A percentile compares a stretch with the other conserved stretches of the same genome.
These are phyloP conservation scores for Chalciporus sphaerocephalus DNA, from an alignment of 768 basidiomycete genomes.

Conservation along the genomic window DNA sequence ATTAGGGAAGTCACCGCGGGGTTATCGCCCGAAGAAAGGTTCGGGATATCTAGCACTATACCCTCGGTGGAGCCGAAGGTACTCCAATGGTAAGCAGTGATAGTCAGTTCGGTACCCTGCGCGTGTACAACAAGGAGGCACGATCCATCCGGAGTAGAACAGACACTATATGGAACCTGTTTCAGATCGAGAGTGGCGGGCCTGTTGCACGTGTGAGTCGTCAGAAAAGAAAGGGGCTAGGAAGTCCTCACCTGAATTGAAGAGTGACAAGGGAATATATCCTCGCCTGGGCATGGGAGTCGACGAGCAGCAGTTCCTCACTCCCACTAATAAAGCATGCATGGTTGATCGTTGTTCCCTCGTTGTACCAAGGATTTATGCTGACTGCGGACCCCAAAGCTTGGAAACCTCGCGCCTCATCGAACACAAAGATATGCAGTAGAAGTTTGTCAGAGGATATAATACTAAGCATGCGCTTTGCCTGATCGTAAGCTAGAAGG, in stretches of 20 bases:
- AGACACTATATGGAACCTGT: slow-evolving; percentile 26
- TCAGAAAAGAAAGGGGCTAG: neutral
- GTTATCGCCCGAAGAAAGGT: slow-evolving; percentile 16
- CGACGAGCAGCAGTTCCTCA: slow-evolving; percentile 52
- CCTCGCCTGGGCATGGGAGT: slow-evolving; percentile 39
- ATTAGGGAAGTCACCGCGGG: slow-evolving; percentile 44
- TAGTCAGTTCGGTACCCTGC: slow-evolving; percentile 3
- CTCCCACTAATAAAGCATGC: slow-evolving; percentile 45
- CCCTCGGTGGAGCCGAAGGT: slow-evolving; percentile 53
- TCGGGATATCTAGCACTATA: slow-evolving; percentile 34
- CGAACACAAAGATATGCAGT: slow-evolving; percentile 46
- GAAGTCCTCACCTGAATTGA: slow-evolving; percentile 43
- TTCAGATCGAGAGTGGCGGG: slow-evolving; percentile 42
- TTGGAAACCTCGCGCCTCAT: slow-evolving; percentile 42
- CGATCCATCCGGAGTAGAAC: slow-evolving; percentile 52
- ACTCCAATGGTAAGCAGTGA: slow-evolving; percentile 50
- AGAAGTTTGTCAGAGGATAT: slow-evolving; percentile 39
- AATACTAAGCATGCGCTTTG: slow-evolving; percentile 45
- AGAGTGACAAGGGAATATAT: slow-evolving; percentile 53
- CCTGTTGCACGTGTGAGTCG: slow-evolving; percentile 22
- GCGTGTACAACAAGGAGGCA: slow-evolving; percentile 41
- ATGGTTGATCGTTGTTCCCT: slow-evolving; percentile 26
- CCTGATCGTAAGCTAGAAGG: slow-evolving; percentile 49
- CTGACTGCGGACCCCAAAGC: slow-evolving; percentile 39
- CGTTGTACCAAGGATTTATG: slow-evolving; percentile 42